These are phyloP conservation scores for Perkinsus olseni DNA, from an alignment of 169 alveolate genomes.

Conservation along the genomic window DNA sequence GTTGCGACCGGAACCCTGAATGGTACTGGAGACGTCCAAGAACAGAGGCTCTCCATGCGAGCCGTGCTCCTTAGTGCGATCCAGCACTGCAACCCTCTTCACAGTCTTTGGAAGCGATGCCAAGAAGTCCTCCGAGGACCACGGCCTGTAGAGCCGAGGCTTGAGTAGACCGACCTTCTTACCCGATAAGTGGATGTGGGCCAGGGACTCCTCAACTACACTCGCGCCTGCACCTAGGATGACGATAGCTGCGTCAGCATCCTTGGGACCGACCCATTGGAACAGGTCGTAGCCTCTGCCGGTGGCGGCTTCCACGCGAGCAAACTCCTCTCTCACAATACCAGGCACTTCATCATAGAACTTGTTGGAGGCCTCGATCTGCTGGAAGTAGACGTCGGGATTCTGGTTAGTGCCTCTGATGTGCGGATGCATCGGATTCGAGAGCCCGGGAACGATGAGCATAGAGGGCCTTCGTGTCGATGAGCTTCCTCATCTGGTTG, in stretches of 20 bases:
- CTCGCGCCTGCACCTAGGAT: constrained; percentile 50
- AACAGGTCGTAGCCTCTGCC: constrained; percentile 41
- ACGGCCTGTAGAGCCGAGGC: constrained; percentile 47
- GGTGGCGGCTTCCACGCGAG: constrained; percentile 24
- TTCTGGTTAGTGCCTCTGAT: constrained; percentile 47
- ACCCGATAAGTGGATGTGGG: constrained; percentile 1
- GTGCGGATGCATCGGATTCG: constrained; percentile 49
- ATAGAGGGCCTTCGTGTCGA: background rate
- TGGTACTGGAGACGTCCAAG: constrained; percentile 37
- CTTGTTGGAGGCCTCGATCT: constrained; percentile 41
- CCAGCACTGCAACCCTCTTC: constrained; percentile 37
- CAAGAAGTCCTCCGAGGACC: constrained; percentile 41
- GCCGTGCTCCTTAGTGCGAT: constrained; percentile 44
- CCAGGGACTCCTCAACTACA: constrained; percentile 38
- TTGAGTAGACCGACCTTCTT: constrained; percentile 40
- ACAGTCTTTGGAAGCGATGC: constrained; percentile 34
- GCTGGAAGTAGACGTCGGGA: constrained; percentile 45
- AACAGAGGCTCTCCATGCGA: constrained; percentile 44
- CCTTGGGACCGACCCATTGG: constrained; percentile 37
- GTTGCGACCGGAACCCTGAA: constrained; percentile 7
- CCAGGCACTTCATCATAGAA: constrained; percentile 42
- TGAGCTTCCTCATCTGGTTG: background rate
- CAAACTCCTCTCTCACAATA: constrained; percentile 35
- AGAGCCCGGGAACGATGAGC: constrained; percentile 18
- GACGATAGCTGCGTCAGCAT: constrained; percentile 34